Conservation (phyloP, 2,329 filamentous ascomycete genomes). For the Trichoderma simmonsii region DNA sequence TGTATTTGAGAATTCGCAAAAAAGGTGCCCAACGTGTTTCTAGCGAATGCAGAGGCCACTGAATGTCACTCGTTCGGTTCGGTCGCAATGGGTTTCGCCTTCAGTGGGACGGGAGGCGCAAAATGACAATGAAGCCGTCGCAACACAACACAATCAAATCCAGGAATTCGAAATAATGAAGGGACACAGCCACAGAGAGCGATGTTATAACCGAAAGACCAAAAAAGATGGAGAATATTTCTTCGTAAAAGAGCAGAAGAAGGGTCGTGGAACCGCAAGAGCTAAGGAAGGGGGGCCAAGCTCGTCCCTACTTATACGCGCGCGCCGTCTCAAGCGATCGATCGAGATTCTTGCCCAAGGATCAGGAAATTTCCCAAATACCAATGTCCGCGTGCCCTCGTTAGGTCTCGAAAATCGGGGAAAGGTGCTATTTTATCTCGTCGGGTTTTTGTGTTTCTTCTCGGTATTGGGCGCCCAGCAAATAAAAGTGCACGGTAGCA, state of each 20-base stretch:
- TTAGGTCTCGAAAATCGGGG: background rate
- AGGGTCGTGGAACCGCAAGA: background rate
- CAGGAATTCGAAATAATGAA: background rate
- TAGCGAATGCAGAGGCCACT: background rate
- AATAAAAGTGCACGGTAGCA: background rate
- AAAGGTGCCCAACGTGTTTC: background rate
- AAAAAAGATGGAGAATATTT: background rate
- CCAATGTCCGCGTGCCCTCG: background rate
- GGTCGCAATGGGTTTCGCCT: background rate
- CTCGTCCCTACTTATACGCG: background rate
- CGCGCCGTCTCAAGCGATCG: conserved; percentile 14
- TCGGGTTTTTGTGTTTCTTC: background rate
- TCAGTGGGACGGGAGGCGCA: background rate
- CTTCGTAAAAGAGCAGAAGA: background rate
- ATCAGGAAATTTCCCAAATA: background rate
- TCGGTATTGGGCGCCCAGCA: background rate
- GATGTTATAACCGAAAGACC: background rate
- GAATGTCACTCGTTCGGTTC: background rate
- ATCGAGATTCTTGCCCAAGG: conserved; percentile 10
- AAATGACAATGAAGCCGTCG: background rate
- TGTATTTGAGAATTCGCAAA: background rate
- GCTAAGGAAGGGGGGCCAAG: background rate
- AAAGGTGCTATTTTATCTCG: background rate
- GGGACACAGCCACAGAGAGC: background rate
- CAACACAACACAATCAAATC: background rate